Percentiles rank a stretch among this genome's conserved stretches.
Conservation (phyloP, 306 rosid genomes). For the Cicer judaicum region DNA sequence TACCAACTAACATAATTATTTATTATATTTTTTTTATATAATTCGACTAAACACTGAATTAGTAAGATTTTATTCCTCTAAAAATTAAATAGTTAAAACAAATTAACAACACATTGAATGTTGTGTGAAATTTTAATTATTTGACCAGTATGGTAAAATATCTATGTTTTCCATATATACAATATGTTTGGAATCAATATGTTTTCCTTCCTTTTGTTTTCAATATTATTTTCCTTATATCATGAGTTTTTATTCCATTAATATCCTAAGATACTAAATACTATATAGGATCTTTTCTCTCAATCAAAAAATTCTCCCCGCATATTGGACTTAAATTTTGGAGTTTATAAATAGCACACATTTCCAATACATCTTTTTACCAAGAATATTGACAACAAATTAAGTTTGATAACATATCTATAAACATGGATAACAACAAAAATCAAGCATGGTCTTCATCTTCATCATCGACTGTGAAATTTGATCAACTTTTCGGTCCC, state of each 20-base stretch:
- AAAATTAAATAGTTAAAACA: no score
- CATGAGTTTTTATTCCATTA: background rate
- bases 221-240: no score
- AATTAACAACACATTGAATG: no score
- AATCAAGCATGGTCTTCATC: conserved; percentile 45
- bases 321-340: conserved; percentile 1
- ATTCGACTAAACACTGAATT: no score
- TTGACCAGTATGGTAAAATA: no score
- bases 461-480: conserved; percentile 57
- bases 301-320: background rate
- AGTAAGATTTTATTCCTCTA: no score
- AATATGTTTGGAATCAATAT: no score
- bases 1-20: no score
- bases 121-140: no score
- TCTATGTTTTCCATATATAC: no score
- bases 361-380: conserved; percentile 3
- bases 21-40: no score
- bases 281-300: background rate
- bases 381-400: background rate
- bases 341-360: conserved; percentile 52
- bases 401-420: background rate
- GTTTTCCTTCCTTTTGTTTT: no score
- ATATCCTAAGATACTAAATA: background rate
- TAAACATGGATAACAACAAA: conserved; percentile 48
- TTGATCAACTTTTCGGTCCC: conserved; percentile 84